These are phyloP conservation scores for Rubia peregrina DNA, from an alignment of 305 asterid genomes.

Conservation along the genomic window DNA sequence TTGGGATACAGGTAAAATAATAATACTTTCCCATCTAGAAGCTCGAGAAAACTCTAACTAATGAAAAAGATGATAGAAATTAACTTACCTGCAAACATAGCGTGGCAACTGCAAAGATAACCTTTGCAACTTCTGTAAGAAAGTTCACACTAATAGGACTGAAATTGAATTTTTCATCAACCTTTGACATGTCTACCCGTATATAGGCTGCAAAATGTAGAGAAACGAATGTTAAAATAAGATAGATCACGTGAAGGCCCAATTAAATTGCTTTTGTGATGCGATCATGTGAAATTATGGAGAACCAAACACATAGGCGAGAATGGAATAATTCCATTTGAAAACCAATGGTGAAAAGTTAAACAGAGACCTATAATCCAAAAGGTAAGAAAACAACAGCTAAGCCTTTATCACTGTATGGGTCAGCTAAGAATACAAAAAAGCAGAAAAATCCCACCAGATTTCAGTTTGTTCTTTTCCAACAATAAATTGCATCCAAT, in stretches of 20 bases:
- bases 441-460: neutral
- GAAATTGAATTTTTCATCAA: conserved; percentile 74
- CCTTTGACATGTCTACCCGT: conserved; percentile 85
- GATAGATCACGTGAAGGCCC: neutral
- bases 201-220: conserved; percentile 65
- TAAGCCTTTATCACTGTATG: neutral
- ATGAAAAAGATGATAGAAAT: conserved; percentile 6
- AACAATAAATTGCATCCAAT: neutral
- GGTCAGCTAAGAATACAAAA: neutral
- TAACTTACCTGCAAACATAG: conserved; percentile 74
- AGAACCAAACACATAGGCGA: neutral
- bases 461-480: neutral
- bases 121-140: conserved; percentile 69
- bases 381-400: neutral
- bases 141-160: conserved; percentile 91
- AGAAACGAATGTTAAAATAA: neutral
- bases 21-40: neutral
- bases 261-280: neutral
- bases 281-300: neutral
- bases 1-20: neutral
- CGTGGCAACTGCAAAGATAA: conserved; percentile 76
- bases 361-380: neutral
- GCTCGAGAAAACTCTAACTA: neutral
- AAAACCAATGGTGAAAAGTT: neutral
- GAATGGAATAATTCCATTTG: neutral